These are phyloP conservation scores for Pyronema domesticum DNA, from an alignment of 495 filamentous ascomycete species.

Conservation along the genomic window DNA sequence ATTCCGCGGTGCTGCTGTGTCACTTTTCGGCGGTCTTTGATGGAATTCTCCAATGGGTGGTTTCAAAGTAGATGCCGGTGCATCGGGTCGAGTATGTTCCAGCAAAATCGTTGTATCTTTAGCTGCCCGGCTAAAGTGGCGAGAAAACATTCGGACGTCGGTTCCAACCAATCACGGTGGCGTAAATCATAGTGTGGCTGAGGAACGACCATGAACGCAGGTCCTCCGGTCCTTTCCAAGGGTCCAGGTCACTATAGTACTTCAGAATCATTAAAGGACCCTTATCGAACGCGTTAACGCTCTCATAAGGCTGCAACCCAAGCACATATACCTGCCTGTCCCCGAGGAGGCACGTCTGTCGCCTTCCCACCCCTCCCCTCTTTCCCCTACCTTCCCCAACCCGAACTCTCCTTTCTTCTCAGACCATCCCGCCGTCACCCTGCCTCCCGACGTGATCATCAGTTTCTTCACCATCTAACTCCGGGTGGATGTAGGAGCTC, in stretches of 20 bases:
- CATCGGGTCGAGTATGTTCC: constrained; percentile 2
- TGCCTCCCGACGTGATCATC: neutral
- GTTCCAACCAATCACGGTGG: constrained; percentile 17
- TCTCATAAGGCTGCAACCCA: neutral
- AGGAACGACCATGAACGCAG: neutral
- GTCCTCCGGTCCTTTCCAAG: neutral
- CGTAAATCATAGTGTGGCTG: constrained; percentile 1
- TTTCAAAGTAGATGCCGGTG: neutral
- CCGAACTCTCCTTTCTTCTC: neutral
- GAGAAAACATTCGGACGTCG: constrained; percentile 15
- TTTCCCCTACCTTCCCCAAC: neutral
- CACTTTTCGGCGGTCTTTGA: too few species aligned
- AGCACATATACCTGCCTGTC: neutral
- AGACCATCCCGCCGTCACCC: too few species aligned
- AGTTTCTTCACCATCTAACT: neutral
- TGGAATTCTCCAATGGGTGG: too few species aligned
- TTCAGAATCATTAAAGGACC: neutral
- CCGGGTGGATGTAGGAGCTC: neutral
- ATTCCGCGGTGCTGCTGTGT: too few species aligned
- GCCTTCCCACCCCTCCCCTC: neutral
- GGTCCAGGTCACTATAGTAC: neutral
- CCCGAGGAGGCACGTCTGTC: neutral
- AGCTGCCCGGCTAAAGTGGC: constrained; percentile 20
- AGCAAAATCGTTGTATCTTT: neutral
- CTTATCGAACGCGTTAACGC: constrained; percentile 1